Base-by-base conservation (phyloP, 2,329 filamentous ascomycete genomes). In the Shiraia sp. region DNA sequence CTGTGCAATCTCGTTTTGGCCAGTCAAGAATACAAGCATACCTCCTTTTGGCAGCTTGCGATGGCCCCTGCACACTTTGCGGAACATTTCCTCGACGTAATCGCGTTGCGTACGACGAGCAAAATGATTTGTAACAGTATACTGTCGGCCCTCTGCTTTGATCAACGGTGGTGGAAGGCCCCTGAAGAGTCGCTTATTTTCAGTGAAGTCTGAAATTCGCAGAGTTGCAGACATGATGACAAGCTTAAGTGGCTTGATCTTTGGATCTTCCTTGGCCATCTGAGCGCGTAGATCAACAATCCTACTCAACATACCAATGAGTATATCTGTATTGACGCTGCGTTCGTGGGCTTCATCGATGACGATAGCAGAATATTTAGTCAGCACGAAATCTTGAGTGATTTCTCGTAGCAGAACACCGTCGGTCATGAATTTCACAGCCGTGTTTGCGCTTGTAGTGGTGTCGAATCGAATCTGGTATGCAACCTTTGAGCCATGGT, bases 351-450 rank as follows among this genome's bases (percentile, higher is more conserved):
- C 93, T 71, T 99, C 93, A 60, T 99, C 93, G 47, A 99, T 92
- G 34, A 99, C 82, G 37, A 99, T 88, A 10, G 87, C 88, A 0
- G 92, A 96, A 69, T 99, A 99, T 57, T 95, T 95, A 35, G 80
- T 82, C 31, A 99, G 73, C 0, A 89, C 79, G 61, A 97, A 90
- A 64, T 99, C 93, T 52, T 93, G 85, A 1, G 88, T 85, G 39
- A 96, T 86, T 69, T 99, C 93, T 42, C 93, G 85, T 8, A 99
- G 79, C 45, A 99, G 75, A 19, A 99, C 90, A 79, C 93, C 93
- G 69, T 99, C 93, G 0, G 93, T 99, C 91, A 99, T 96, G 72
- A 97, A 99, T 68, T 99, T 99, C 67, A 99, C 82, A 5, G 89
- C 87, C 0, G 93, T 99, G 37, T 90, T 86, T 19, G 83, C 76